Base-by-base conservation (phyloP, 371 early-diverging fungal genomes). In the Choanephora cucurbitarum region DNA sequence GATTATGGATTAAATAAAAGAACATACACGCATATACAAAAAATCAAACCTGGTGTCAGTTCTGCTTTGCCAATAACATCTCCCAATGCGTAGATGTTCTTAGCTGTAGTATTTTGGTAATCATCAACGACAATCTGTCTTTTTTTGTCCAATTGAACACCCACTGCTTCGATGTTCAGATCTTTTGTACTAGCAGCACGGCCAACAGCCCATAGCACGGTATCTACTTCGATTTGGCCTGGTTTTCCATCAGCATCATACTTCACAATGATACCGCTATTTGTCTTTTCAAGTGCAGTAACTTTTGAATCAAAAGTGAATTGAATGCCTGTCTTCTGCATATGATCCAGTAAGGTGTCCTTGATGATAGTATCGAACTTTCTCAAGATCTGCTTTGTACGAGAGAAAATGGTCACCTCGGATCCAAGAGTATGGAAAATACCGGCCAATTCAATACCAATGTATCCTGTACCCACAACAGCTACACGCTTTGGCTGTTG, bases 371-470 rank as follows among this genome's bases (percentile, higher is more conserved):
- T 58, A 77, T 98, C 99, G 70, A 97, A 97, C 21, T 85, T 69
- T 44, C 95, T 83, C 49, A 98, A 80, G 54, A 97, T 90, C 47
- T 88, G 81, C 57, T 77, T 64, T 28, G 93, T 83, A 50, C 98
- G 89, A 15, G 91, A 89, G 62, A 94, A 86, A 23, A 98, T 74
- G 34, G 84, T 86, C 23, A 90, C 91, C 22, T 95, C 79, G 3
- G 92, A 72, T 7, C 96, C 97, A 18, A 94, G 77, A 19, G 88
- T 72, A 52, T 89, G 79, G 73, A 98, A 93, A 54, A 99, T 90
- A 21, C 96, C 96, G 5, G 97, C 97, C 15, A 98, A 75, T 70
- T 99, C 99, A 42, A 98, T 72, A 34, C 93, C 98, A 67, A 98
- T 97, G 70, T 98, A 79, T 1, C 92, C 92, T 3, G 91, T 82